Evolutionary conservation across 495 filamentous ascomycete genomes (phyloP), one percentile per base, ranked within the genome.

Genomic region (Annulohypoxylon maeteangense): DNA sequence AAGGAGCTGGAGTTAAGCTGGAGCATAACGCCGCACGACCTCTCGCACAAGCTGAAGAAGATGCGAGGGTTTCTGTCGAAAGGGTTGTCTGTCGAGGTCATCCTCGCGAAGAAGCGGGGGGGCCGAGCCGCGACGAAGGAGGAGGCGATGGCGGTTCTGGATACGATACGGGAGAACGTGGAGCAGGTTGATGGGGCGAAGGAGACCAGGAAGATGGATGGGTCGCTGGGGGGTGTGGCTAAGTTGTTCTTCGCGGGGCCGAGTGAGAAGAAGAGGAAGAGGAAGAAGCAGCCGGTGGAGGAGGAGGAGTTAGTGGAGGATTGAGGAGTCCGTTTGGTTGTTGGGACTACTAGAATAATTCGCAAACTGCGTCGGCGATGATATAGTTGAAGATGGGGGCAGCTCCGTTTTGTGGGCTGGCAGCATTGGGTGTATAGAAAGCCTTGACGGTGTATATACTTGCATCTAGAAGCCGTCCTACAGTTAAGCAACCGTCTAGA

Each of bases 1-100:
- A 96, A 97, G 82, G 88, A 91, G 75, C 75, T 97, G 14, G 93
- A 97, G 81, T 23, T 97, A 67, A 93, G 93, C 78, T 97, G 93
- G 93, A 88, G 90, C 25, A 93, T 95, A 68, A 88, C 88, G 59
- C 68, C 76, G 8, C 82, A 91, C 77, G 92, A 94, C 78, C 79
- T 93, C 23, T 70, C 71, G 3, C 89, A 91, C 75, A 85, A 87
- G 51, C 60, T 91, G 71, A 82, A 83, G 47, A 84, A 87, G 78
- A 68, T 94, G 75, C 78, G 79, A 54, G 79, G 70, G 48, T 94
- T 94, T 67, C 69, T 94, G 68, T 76, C 76, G 7, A 89, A 91
- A 70, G 91, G 91, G 2, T 74, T 80, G 34, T 84, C 77, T 72
- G 90, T 94, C 36, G 87, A 92, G 71, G 67, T 94, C 11, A 51